Evolutionary conservation across 805 yeast species (phyloP).

Genomic region (Spathaspora hagerdaliae): DNA sequence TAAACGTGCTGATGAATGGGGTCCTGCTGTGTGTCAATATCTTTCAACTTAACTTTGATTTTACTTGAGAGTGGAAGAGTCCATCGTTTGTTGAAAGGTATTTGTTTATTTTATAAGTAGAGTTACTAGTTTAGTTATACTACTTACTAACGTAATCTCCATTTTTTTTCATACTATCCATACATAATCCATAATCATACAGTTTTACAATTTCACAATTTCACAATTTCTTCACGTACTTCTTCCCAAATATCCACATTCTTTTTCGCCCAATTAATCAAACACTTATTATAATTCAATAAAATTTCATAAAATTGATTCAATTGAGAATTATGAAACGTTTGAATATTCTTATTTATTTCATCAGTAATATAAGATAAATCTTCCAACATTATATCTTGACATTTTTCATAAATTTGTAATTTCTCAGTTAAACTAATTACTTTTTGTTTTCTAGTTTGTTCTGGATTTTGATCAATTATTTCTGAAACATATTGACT

Average conservation of each 20-base stretch:
- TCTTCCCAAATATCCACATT: slow-evolving; percentile 67
- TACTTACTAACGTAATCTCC: no score
- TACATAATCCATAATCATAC: no score
- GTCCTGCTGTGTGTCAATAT: slow-evolving; percentile 51
- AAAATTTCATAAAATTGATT: slow-evolving; percentile 51
- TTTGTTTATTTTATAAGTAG: no score
- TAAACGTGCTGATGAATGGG: slow-evolving; percentile 66
- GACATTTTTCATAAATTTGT: slow-evolving; percentile 50
- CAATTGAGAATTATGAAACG: slow-evolving; percentile 48
- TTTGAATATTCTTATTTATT: slow-evolving; percentile 43
- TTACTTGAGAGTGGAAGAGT: no score
- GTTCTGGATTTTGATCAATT: slow-evolving; percentile 64
- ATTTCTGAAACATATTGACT: slow-evolving; percentile 53
- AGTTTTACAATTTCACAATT: slow-evolving; percentile 5
- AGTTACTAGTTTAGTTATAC: no score
- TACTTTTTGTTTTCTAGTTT: slow-evolving; percentile 54
- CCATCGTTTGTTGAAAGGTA: no score
- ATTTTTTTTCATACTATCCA: no score
- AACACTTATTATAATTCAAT: slow-evolving; percentile 49
- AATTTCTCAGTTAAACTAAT: slow-evolving; percentile 47
- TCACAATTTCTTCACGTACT: slow-evolving; percentile 40
- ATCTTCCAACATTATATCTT: slow-evolving; percentile 37
- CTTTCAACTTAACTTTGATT: no score
- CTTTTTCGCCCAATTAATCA: slow-evolving; percentile 64
- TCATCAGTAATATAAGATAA: slow-evolving; percentile 39